Base-by-base conservation (phyloP, 2,329 filamentous ascomycete species). In the Colletotrichum tabaci region DNA sequence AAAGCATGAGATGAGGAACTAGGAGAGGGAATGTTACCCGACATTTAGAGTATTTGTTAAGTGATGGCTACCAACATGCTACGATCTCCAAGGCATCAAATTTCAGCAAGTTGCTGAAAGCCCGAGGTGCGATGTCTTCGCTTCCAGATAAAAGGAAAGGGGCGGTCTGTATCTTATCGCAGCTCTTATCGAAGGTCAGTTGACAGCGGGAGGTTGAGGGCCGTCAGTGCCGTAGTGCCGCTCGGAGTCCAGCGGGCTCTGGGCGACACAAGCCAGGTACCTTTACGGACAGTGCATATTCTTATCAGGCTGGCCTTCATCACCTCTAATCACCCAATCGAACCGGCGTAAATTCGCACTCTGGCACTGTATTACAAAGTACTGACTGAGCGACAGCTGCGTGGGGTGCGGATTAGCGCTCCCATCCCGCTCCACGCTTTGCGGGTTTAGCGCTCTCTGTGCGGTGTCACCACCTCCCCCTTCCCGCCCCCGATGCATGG, bases 111-210 rank as follows among this genome's bases (percentile, higher is more conserved):
- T 58, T 62, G 68, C 46, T n/a, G 47, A 67, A 71, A 71, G 50
- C 35, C 64, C 53, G 64, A 71, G 68, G 68, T 71, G 64, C 64
- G 53, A 67, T 57, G 57, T 46, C 50, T 55, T 44, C 52, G 50
- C 26, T 30, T n/a, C 44, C 44, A 35, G 46, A 42, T 42, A 18
- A 2, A 35, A 10, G 30, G 30, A 35, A 9, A 35, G 30, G 9
- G 8, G 30, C 30, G 8, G 30, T 35, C 40, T 15, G 15, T 23
- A 50, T 42, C 46, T 62, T 62, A 62, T 62, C 60, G 26, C n/a
- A 66, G 63, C 63, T 71, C 64, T 67, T 67, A 61, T 61, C 66
- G 50, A 13, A 7, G 42, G 16, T 35, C 52, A 44, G 26, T 35
- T 35, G 13, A 64, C 44, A 23, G 21, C 44, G 58, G 15, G 61